These are phyloP conservation scores for Verticillium dahliae DNA, from an alignment of 2,329 filamentous ascomycete species.

Conservation along the genomic window DNA sequence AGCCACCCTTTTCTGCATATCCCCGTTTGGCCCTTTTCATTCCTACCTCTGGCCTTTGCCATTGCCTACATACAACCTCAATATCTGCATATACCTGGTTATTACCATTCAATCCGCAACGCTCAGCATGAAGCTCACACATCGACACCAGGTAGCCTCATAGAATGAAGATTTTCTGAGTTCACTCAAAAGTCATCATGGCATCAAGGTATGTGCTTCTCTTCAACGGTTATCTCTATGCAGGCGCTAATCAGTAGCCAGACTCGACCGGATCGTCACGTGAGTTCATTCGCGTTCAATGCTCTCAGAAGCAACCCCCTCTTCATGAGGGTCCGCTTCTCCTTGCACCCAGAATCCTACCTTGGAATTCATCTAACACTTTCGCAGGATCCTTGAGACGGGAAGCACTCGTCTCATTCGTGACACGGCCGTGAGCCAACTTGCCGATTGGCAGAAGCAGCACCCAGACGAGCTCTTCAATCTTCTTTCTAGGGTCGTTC, in stretches of 20 bases:
- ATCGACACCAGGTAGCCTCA: neutral
- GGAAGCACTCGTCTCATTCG: conserved; percentile 94
- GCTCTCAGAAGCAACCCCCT: neutral
- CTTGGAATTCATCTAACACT: conserved; percentile 6
- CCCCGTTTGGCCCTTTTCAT: neutral
- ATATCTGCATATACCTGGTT: neutral
- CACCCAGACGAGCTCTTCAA: conserved; percentile 98
- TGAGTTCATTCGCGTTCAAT: neutral
- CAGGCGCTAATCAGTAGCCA: neutral
- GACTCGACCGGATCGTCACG: conserved; percentile 3
- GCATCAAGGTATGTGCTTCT: neutral
- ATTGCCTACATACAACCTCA: neutral
- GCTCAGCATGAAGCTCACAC: neutral
- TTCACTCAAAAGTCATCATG: neutral
- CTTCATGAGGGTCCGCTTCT: neutral
- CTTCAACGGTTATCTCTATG: too few relatives aligned
- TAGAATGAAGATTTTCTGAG: neutral
- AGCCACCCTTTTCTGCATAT: neutral
- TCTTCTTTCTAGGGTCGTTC: conserved; percentile 85
- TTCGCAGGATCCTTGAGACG: conserved; percentile 79
- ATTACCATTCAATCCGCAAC: too few relatives aligned
- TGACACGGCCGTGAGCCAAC: conserved; percentile 92
- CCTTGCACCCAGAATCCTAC: neutral
- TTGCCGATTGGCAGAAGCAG: conserved; percentile 96
- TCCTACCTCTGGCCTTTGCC: neutral